These are phyloP conservation scores for Macrolepiota albuminosa DNA, from an alignment of 768 basidiomycete species.

Conservation along the genomic window DNA sequence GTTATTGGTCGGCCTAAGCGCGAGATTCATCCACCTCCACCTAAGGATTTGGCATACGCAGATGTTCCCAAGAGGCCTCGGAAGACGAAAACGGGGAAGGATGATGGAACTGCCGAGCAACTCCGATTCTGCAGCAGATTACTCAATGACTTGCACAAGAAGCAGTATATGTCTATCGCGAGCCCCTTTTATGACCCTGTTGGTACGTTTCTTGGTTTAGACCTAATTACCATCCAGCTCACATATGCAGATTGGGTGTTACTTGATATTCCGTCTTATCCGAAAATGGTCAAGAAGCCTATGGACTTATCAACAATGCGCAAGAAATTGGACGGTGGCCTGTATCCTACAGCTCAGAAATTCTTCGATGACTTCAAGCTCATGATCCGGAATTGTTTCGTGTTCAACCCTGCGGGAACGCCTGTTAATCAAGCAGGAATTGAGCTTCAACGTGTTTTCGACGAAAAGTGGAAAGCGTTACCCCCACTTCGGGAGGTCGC, in stretches of 20 bases:
- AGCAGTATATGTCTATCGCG: constrained; percentile 69
- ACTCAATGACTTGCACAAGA: constrained; percentile 69
- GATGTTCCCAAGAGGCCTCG: constrained; percentile 69
- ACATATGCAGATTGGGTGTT: constrained; percentile 60
- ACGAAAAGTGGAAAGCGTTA: constrained; percentile 84
- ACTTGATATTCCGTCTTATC: constrained; percentile 80
- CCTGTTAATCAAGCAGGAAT: constrained; percentile 84
- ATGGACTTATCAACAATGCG: constrained; percentile 94
- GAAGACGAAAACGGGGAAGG: constrained; percentile 55
- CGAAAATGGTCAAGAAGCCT: constrained; percentile 85
- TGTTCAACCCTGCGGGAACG: constrained; percentile 87
- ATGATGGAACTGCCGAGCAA: constrained; percentile 75
- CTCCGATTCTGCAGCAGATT: constrained; percentile 78
- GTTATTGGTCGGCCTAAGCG: constrained; percentile 83
- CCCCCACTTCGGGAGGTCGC: constrained; percentile 54
- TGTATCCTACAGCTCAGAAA: constrained; percentile 73
- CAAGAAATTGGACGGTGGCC: constrained; percentile 71
- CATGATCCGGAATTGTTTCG: constrained; percentile 91
- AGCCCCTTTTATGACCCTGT: constrained; percentile 93
- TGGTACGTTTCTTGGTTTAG: constrained; percentile 46
- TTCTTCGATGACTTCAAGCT: constrained; percentile 91
- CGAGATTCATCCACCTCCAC: constrained; percentile 93
- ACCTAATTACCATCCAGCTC: constrained; percentile 6
- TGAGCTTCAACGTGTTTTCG: constrained; percentile 82
- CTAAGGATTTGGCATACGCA: constrained; percentile 84